Evolutionary conservation across 345 rosid genomes (phyloP).

Genomic region (Pugionium cornutum): DNA sequence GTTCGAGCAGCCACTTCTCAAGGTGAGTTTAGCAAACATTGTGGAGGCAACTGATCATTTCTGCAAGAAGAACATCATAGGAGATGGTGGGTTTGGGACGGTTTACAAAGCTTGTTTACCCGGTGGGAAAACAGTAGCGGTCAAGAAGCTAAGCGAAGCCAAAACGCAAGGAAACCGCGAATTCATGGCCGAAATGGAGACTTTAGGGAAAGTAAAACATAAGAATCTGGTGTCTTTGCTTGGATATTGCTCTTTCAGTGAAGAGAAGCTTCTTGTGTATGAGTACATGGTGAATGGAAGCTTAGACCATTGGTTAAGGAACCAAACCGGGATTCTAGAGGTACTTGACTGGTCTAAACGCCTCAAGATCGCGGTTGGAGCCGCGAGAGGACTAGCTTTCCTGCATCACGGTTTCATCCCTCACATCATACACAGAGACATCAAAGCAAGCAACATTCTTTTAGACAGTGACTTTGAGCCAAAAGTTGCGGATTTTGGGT

Average conservation of each 20-base stretch:
- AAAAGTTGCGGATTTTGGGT: slow-evolving; percentile 85
- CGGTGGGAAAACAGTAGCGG: slow-evolving; percentile 69
- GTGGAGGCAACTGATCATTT: slow-evolving; percentile 78
- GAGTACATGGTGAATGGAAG: slow-evolving; percentile 92
- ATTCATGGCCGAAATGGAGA: slow-evolving; percentile 95
- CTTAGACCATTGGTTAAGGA: slow-evolving; percentile 82
- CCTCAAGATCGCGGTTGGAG: slow-evolving; percentile 66
- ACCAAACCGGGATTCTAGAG: slow-evolving; percentile 58
- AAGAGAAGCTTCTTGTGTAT: slow-evolving; percentile 89
- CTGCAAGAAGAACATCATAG: slow-evolving; percentile 81
- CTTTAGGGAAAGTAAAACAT: slow-evolving; percentile 93
- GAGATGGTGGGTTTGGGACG: slow-evolving; percentile 94
- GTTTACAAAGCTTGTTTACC: slow-evolving; percentile 76
- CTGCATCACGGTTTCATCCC: slow-evolving; percentile 86
- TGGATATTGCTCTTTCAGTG: slow-evolving; percentile 77
- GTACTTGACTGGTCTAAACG: slow-evolving; percentile 83
- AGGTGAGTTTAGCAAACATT: slow-evolving; percentile 66
- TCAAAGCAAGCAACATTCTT: slow-evolving; percentile 89
- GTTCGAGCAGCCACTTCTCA: slow-evolving; percentile 85
- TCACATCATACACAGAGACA: slow-evolving; percentile 89
- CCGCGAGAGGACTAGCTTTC: slow-evolving; percentile 83
- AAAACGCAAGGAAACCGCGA: slow-evolving; percentile 85
- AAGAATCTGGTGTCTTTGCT: slow-evolving; percentile 78
- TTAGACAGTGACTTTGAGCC: slow-evolving; percentile 74
- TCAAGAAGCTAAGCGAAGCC: slow-evolving; percentile 84